Evolutionary conservation across 306 rosid species (phyloP).

Genomic region (Cicer chorassanicum): DNA sequence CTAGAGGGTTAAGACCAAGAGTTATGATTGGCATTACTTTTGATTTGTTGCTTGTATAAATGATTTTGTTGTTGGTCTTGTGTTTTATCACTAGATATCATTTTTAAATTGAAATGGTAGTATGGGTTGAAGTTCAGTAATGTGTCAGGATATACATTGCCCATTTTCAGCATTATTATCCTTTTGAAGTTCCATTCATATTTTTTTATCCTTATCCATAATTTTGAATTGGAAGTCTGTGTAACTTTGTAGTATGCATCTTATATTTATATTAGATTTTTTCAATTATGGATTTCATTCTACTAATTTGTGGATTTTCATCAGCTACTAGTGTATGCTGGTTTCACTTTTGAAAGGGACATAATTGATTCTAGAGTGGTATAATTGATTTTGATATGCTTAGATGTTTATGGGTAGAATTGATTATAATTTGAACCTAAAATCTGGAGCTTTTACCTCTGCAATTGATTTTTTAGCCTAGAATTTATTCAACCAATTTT

Average conservation of each 20-base stretch:
- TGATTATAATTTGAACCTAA: no score
- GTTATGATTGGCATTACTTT: slow-evolving; percentile 9
- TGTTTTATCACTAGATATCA: neutral
- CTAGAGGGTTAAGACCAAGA: no score
- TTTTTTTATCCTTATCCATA: neutral
- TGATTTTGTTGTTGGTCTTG: neutral
- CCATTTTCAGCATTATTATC: neutral
- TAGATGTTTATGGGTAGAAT: no score
- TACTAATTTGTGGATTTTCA: slow-evolving; percentile 10
- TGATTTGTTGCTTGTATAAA: neutral
- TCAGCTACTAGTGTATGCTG: neutral
- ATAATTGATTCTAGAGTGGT: no score
- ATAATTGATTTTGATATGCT: no score
- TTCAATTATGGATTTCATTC: neutral
- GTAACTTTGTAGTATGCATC: slow-evolving; percentile 3
- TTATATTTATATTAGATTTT: neutral
- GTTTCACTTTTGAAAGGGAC: neutral
- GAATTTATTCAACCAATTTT: no score
- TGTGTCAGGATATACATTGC: slow-evolving; percentile 32
- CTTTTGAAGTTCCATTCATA: neutral
- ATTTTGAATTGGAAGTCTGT: slow-evolving; percentile 15
- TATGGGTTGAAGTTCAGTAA: slow-evolving; percentile 28
- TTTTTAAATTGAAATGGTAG: slow-evolving; percentile 11
- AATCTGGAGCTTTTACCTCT: no score
- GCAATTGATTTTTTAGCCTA: no score